Evolutionary conservation across 1,284 basidiomycete species (phyloP).

Genomic region (Abortiporus biennis): DNA sequence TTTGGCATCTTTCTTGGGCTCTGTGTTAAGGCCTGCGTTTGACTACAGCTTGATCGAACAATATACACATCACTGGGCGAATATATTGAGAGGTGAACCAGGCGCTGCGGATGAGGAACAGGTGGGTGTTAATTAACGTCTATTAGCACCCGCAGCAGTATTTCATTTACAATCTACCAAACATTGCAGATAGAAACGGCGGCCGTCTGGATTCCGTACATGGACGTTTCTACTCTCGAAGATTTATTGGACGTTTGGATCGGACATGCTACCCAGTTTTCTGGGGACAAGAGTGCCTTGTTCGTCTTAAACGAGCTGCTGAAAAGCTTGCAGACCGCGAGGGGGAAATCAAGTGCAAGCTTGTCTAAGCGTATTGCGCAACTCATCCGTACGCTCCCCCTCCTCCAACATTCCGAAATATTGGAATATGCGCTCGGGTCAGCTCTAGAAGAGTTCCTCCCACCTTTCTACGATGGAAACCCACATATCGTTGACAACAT

Average conservation of each 20-base stretch:
- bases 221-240: constrained; percentile 2
- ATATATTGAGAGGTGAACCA: background rate
- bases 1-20: no score
- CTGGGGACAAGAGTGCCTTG: background rate
- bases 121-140: background rate
- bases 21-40: no score
- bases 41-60: constrained; percentile 3
- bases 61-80: constrained; percentile 2
- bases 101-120: background rate
- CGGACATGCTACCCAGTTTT: background rate
- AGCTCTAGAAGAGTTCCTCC: constrained; percentile 33
- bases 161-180: no score
- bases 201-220: constrained; percentile 9
- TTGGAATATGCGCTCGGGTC: constrained; percentile 45
- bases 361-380: no score
- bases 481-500: no score
- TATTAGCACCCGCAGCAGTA: background rate
- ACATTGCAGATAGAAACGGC: constrained; percentile 12
- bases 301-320: constrained; percentile 5
- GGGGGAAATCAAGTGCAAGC: background rate
- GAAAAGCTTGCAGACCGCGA: background rate
- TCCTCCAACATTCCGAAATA: constrained; percentile 28
- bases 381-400: no score
- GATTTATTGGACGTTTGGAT: constrained; percentile 4
- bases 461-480: constrained; percentile 35